phyloP scores from a whole-genome alignment of 768 basidiomycete genomes.

The Lactarius pseudohatsudake region DNA sequence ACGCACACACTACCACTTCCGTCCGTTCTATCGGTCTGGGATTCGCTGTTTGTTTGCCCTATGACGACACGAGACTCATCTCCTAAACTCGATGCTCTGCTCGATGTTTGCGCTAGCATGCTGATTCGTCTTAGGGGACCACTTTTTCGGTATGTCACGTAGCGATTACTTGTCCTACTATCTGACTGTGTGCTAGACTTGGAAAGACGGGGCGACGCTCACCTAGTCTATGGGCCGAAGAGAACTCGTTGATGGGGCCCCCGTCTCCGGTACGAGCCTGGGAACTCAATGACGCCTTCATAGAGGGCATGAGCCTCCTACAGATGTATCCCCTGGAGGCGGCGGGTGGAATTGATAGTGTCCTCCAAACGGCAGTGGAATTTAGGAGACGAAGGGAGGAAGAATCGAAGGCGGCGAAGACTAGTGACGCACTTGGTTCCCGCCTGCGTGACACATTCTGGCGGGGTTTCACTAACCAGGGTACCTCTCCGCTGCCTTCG shows the following conservation, averaged over 20 bases:
- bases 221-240: slow-evolving; percentile 56
- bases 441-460: slow-evolving; percentile 62
- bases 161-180: background rate
- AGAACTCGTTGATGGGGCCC: slow-evolving; percentile 39
- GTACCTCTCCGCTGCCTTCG: slow-evolving; percentile 40
- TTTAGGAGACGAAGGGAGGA: slow-evolving; percentile 52
- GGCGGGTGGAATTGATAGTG: slow-evolving; percentile 67
- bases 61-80: slow-evolving; percentile 52
- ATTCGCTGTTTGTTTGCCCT: slow-evolving; percentile 62
- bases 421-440: slow-evolving; percentile 48
- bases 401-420: slow-evolving; percentile 37
- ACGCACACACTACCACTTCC: slow-evolving; percentile 70
- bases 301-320: slow-evolving; percentile 63
- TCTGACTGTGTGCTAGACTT: slow-evolving; percentile 42
- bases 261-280: slow-evolving; percentile 48
- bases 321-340: slow-evolving; percentile 62
- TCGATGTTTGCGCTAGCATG: slow-evolving; percentile 71
- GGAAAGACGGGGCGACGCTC: slow-evolving; percentile 47
- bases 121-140: slow-evolving; percentile 55
- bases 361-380: slow-evolving; percentile 67
- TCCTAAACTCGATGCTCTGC: slow-evolving; percentile 65
- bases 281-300: slow-evolving; percentile 62
- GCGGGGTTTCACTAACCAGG: slow-evolving; percentile 63
- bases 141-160: slow-evolving; percentile 50
- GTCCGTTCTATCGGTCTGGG: slow-evolving; percentile 65